These are phyloP conservation scores for Fagopyrum homotropicum DNA, from an alignment of 148 eudicot species.

Conservation along the genomic window DNA sequence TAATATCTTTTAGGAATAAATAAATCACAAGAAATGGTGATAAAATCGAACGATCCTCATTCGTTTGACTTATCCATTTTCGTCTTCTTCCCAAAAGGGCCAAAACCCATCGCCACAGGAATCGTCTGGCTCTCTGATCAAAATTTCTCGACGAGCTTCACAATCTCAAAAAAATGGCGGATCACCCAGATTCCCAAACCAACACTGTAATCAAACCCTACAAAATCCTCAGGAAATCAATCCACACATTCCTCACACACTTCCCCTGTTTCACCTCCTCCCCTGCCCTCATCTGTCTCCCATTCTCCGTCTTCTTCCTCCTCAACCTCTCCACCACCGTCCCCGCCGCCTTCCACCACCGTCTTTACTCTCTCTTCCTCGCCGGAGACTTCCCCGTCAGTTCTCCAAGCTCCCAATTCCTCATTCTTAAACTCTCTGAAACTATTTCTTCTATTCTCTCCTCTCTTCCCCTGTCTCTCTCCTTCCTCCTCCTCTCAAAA, in stretches of 20 bases:
- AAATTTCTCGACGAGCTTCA: not conserved
- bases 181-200: not conserved
- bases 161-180: not conserved
- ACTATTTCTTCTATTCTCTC: conserved; percentile 42
- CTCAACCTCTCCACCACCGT: conserved; percentile 29
- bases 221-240: conserved; percentile 53
- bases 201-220: conserved; percentile 22
- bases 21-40: not conserved
- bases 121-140: not conserved
- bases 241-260: conserved; percentile 43
- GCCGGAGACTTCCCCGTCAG: conserved; percentile 52
- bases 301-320: conserved; percentile 43
- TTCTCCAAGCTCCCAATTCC: conserved; percentile 32
- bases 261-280: conserved; percentile 51
- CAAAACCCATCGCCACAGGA: not conserved
- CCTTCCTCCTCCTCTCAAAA: conserved; percentile 67
- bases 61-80: conserved; percentile 7
- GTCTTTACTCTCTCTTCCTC: conserved; percentile 34
- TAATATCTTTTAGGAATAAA: not conserved
- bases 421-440: conserved; percentile 61
- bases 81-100: not conserved
- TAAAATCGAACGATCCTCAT: not conserved
- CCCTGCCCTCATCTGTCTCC: conserved; percentile 45
- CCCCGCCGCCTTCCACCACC: conserved; percentile 28
- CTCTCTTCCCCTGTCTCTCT: conserved; percentile 51